Evolutionary conservation across 345 rosid species (phyloP), one percentile per base, ranked within the genome.

Genomic region (Diplotaxis tenuifolia): DNA sequence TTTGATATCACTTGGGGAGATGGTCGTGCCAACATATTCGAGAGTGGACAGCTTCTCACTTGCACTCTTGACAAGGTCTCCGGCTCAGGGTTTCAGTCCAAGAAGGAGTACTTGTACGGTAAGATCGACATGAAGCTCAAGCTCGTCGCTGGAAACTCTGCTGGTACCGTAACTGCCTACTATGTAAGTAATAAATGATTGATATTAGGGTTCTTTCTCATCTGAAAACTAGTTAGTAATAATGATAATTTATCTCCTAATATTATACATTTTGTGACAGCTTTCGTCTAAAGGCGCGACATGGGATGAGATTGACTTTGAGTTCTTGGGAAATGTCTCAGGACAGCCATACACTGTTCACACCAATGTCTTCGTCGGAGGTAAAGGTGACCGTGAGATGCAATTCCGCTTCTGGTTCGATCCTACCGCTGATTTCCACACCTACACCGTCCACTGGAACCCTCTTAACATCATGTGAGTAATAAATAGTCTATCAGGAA

Each of bases 231-330:
- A 32, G 7, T 20, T 2, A 5, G 19, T 47, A 18, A 50, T 12
- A 19, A 60, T 45, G 36, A 45, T 28, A 7, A n/a, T n/a, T 4
- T 20, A 7, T 38, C 7, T 68, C 32, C 14, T 74, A 11, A 63
- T 19, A n/a, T 29, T 15, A 19, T 19, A 29, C 42, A 42, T 27
- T 36, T 56, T 60, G n/a, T 68, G 53, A 65, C 80, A 85, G 91
- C 71, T 86, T 40, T 85, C 85, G 2, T 84, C 93, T 0, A 67
- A 69, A 75, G 84, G 85, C 25, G 31, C 68, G 61, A 59, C 73
- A n/a, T 82, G 82, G 53, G 88, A 89, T 50, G 95, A 87, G 77
- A 89, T 89, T 54, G 95, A 87, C 62, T 87, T 89, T 52, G 95
- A 89, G 54, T 89, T 89, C 80, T 55, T 87, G 58, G 94, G 91